These are phyloP conservation scores for Lecanoromycetidae sp. DNA, from an alignment of 2,329 filamentous ascomycete species.

Conservation along the genomic window DNA sequence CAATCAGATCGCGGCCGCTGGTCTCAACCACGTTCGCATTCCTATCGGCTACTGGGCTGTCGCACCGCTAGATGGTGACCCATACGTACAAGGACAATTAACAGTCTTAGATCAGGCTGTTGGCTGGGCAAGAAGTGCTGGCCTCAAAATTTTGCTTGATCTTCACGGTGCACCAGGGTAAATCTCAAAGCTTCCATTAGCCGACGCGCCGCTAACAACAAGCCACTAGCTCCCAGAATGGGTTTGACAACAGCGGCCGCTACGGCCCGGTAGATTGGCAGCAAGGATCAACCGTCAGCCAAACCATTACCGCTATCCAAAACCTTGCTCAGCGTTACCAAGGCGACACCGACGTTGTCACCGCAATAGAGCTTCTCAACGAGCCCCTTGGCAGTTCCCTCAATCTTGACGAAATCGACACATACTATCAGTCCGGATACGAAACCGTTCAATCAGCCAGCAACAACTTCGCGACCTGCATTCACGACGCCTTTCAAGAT, in stretches of 20 bases:
- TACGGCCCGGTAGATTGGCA: conserved; percentile 30
- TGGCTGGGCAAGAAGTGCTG: conserved; percentile 44
- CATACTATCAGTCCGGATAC: conserved; percentile 34
- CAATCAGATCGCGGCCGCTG: conserved; percentile 41
- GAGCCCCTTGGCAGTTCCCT: conserved; percentile 34
- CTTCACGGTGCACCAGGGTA: conserved; percentile 56
- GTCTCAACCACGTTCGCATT: conserved; percentile 53
- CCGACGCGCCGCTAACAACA: too few species aligned
- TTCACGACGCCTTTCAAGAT: conserved; percentile 45
- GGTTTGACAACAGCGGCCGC: conserved; percentile 54
- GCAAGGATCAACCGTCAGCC: conserved; percentile 17
- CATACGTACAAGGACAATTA: conserved; percentile 52
- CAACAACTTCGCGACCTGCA: conserved; percentile 38
- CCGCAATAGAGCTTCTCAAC: conserved; percentile 46
- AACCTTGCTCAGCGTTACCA: conserved; percentile 19
- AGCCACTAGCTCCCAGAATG: conserved; percentile 53
- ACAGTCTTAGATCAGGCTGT: conserved; percentile 45
- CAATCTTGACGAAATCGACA: conserved; percentile 34
- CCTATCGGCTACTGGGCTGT: conserved; percentile 57
- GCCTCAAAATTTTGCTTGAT: conserved; percentile 55
- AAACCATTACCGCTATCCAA: conserved; percentile 19
- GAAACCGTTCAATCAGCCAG: conserved; percentile 33
- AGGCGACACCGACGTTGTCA: conserved; percentile 21
- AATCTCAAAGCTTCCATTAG: too few species aligned
- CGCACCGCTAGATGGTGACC: conserved; percentile 40